Evolutionary conservation across 2,329 filamentous ascomycete genomes (phyloP).

Genomic region (Aureobasidium namibiae): DNA sequence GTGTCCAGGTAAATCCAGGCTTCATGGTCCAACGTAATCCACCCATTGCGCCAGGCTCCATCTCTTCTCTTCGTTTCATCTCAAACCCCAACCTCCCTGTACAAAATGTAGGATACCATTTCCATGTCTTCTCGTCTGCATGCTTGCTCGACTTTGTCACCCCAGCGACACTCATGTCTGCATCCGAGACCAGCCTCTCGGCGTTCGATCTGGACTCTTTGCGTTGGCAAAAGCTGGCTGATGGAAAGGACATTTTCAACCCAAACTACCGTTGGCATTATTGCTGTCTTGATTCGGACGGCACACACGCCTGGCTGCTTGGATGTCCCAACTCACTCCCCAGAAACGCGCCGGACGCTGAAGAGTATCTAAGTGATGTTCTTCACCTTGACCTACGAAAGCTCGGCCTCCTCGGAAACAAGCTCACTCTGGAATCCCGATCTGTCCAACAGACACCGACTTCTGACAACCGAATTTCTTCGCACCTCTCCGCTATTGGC

Average conservation of each 20-base stretch:
- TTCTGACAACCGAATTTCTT: constrained; percentile 44
- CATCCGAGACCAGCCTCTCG: constrained; percentile 82
- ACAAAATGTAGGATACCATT: constrained; percentile 86
- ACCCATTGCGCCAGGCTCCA: constrained; percentile 67
- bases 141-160: constrained; percentile 91
- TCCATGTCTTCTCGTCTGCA: constrained; percentile 89
- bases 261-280: constrained; percentile 96
- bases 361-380: constrained; percentile 90
- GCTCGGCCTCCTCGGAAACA: constrained; percentile 83
- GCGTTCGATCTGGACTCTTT: constrained; percentile 79
- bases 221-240: constrained; percentile 90
- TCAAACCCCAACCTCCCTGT: constrained; percentile 79
- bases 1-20: constrained; percentile 46
- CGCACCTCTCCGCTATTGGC: constrained; percentile 59
- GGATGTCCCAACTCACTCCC: constrained; percentile 73
- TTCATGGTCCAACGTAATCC: constrained; percentile 37
- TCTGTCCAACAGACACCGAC: constrained; percentile 37
- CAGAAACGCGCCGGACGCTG: constrained; percentile 60
- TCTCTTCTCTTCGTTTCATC: constrained; percentile 83
- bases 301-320: constrained; percentile 94
- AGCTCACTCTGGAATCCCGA: constrained; percentile 35
- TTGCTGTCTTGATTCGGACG: constrained; percentile 89
- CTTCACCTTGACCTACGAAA: constrained; percentile 87
- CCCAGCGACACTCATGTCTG: constrained; percentile 76
- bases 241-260: constrained; percentile 88